Base-by-base conservation (phyloP, 2,329 filamentous ascomycete species). In the Penicillium sp. region DNA sequence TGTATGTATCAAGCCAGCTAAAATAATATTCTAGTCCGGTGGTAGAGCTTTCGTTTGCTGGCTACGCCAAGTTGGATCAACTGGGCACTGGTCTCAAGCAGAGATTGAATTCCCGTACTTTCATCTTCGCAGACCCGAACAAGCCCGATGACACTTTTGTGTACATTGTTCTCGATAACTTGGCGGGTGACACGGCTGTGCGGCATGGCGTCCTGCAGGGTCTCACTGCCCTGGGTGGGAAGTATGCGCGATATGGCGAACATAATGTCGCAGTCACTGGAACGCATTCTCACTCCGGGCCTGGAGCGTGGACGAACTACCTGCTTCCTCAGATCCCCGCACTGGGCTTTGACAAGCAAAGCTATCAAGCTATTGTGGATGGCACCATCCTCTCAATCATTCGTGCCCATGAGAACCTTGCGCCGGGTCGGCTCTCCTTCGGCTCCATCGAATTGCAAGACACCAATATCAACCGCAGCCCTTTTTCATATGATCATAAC, bases 281-380 rank as follows among this genome's bases (percentile, higher is more conserved):
- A 46, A 97, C 92, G 0, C 92, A 97, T 69, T 93, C 88, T 22
- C 92, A 97, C 72, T 86, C 90, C 19, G 92, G 91, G 0, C 91
- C 92, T 0, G 92, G 88, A 2, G 92, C 87, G 5, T 97, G 90
- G 89, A 77, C 95, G 66, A 97, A 97, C 71, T 97, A 96, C 65
- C 79, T 97, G 9, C 77, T 96, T 5, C 92, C 91, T 7, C 91
- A 96, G 65, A 87, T 97, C 56, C 93, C 92, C 0, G 91, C 84
- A 63, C 79, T 87, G 50, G 92, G 92, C 0, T 96, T 95, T 61
- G 80, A 89, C 69, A 83, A 84, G 62, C 88, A 95, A 68, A 95
- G 88, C 62, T 95, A 95, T 64, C 80, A 85, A 56, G 90, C 92
- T 25, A 89, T 97, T 54, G 89, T 97, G 0, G 84, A 93, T 59